Base-by-base conservation (phyloP, 2,329 filamentous ascomycete genomes). In the Ophiostoma australiae region DNA sequence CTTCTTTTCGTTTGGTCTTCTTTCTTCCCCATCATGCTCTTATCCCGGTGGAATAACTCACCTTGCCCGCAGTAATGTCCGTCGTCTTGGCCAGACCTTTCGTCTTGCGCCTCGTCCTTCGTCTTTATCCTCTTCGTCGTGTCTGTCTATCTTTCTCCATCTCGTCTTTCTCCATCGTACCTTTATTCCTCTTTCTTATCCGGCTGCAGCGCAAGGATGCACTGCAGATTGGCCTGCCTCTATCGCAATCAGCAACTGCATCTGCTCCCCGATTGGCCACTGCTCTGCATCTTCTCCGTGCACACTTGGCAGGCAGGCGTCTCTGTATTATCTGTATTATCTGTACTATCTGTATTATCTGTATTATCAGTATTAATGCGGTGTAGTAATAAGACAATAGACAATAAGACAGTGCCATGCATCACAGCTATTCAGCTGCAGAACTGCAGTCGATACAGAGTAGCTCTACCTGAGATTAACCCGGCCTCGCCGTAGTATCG, bases 101-200 rank as follows among this genome's bases (percentile, higher is more conserved):
- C 27, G 27, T 31, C 27, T 31, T n/a, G n/a, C n/a, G n/a, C n/a
- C n/a, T n/a, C n/a, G n/a, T 15, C 52, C 2, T 27, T 4, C 7
- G n/a, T 20, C 58, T 65, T n/a, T 65, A 65, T 65, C 61, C 61
- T 65, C 61, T n/a, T 37, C 58, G 4, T 61, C 27, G 13, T 10
- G 4, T 31, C 10, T 1, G 27, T 31, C 27, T 31, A 4, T n/a
- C 31, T 65, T 35, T 17, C 31, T n/a, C 63, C n/a, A 39, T 39
- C 61, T 35, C 20, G 20, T 63, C 58, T 39, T 65, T 66, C 31
- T 13, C 17, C 20, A 66, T 11, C 31, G 63, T 39, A n/a, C 33
- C 35, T 66, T 39, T 37, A n/a, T 39, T 37, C 63, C 63, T 66
- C 63, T 66, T 66, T 23, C 63, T 66, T 63, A 63, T 63, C 58